These are phyloP conservation scores for Lactuca saligna DNA, from an alignment of 129 eudicot genomes.

Conservation along the genomic window DNA sequence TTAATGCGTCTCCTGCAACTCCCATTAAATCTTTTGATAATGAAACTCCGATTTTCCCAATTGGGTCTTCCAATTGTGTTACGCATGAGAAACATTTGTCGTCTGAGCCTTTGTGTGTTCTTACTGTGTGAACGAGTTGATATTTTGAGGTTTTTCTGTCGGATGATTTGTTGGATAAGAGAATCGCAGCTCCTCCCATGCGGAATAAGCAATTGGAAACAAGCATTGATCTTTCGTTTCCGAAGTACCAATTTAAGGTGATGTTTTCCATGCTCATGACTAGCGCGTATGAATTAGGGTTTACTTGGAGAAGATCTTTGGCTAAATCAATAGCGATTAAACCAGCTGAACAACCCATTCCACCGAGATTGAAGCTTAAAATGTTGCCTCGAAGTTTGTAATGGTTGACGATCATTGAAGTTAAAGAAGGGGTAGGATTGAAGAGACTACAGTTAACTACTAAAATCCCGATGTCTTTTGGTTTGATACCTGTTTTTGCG, in stretches of 20 bases:
- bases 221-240: slow-evolving; percentile 86
- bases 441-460: slow-evolving; percentile 83
- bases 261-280: slow-evolving; percentile 85
- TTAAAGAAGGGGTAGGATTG: slow-evolving; percentile 80
- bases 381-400: slow-evolving; percentile 85
- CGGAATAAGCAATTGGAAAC: slow-evolving; percentile 85
- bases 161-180: slow-evolving; percentile 67
- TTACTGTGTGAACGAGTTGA: slow-evolving; percentile 68
- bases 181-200: slow-evolving; percentile 86
- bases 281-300: slow-evolving; percentile 70
- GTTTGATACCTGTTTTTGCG: slow-evolving; percentile 62
- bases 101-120: slow-evolving; percentile 89
- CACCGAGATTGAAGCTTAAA: slow-evolving; percentile 74
- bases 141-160: slow-evolving; percentile 63
- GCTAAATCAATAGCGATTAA: slow-evolving; percentile 86
- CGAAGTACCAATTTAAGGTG: slow-evolving; percentile 83
- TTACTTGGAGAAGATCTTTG: slow-evolving; percentile 80
- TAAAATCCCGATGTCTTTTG: slow-evolving; percentile 81
- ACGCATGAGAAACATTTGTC: slow-evolving; percentile 82
- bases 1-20: slow-evolving; percentile 85
- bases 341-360: slow-evolving; percentile 96
- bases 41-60: slow-evolving; percentile 72
- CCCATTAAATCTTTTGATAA: slow-evolving; percentile 87
- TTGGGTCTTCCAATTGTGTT: slow-evolving; percentile 70
- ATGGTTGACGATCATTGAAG: slow-evolving; percentile 81